These are phyloP conservation scores for Zoysia matrella DNA, from an alignment of 202 grass and related monocot genomes.

Conservation along the genomic window DNA sequence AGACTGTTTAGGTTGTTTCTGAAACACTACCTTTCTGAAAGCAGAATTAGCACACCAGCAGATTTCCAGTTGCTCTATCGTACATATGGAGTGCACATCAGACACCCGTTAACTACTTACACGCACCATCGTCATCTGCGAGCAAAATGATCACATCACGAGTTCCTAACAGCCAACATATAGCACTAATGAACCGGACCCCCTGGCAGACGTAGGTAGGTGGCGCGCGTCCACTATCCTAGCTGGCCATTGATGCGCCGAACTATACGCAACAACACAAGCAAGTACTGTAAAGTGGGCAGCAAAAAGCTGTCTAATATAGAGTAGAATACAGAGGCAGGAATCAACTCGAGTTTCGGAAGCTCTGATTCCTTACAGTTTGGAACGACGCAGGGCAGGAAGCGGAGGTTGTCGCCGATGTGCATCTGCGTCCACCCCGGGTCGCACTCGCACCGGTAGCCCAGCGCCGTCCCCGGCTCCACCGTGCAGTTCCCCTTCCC, in stretches of 20 bases:
- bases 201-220: background rate
- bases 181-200: constrained; percentile 2
- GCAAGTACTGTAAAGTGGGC: background rate
- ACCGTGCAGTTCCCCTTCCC: constrained; percentile 80
- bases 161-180: background rate
- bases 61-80: background rate
- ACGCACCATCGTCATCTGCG: background rate
- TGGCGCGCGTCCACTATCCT: background rate
- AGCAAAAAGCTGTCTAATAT: background rate
- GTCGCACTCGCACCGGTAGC: constrained; percentile 77
- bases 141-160: background rate
- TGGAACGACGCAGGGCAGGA: constrained; percentile 89
- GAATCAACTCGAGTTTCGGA: background rate
- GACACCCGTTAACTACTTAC: background rate
- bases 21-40: background rate
- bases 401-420: constrained; percentile 60
- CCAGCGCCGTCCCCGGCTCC: constrained; percentile 36
- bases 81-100: background rate
- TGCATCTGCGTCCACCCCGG: constrained; percentile 83
- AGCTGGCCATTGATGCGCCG: constrained; percentile 8
- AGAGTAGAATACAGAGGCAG: background rate
- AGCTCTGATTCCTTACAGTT: constrained; percentile 58
- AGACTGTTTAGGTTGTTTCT: background rate
- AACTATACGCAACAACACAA: background rate
- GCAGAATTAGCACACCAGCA: background rate